A percentile compares a stretch with the other conserved stretches of the same genome.
Conservation (phyloP, 1,284 basidiomycete genomes). For the Cryptococcus floricola region DNA sequence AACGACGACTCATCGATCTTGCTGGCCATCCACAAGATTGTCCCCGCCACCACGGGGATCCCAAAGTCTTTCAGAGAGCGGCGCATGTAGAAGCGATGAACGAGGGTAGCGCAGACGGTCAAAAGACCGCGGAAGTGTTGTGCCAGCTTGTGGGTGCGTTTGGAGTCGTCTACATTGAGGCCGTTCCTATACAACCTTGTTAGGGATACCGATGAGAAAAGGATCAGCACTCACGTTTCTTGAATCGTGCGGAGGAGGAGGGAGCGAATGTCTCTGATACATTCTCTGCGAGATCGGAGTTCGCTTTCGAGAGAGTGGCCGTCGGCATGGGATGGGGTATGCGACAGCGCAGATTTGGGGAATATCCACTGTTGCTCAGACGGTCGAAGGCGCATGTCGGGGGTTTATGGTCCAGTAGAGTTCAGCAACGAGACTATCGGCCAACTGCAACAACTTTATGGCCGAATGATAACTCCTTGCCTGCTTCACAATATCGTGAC, state of each 20-base stretch:
- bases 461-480: too few species aligned
- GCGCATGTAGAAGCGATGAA: constrained; percentile 93
- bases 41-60: constrained; percentile 73
- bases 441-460: too few species aligned
- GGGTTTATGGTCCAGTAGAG: too few species aligned
- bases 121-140: constrained; percentile 47
- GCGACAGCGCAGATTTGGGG: constrained; percentile 12
- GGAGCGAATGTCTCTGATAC: constrained; percentile 29
- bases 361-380: constrained; percentile 42
- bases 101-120: constrained; percentile 80
- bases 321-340: constrained; percentile 32
- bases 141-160: background rate
- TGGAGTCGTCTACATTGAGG: background rate
- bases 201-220: background rate
- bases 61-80: constrained; percentile 78
- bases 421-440: too few species aligned
- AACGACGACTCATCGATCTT: constrained; percentile 57
- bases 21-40: constrained; percentile 85
- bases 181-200: background rate
- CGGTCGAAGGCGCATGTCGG: constrained; percentile 7
- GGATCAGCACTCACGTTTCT: background rate
- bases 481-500: too few species aligned
- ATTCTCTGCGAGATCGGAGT: constrained; percentile 25
- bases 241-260: constrained; percentile 11
- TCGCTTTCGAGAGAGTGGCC: constrained; percentile 27